These are phyloP conservation scores for Ceratocystis papillata DNA, from an alignment of 2,329 filamentous ascomycete genomes.

Conservation along the genomic window DNA sequence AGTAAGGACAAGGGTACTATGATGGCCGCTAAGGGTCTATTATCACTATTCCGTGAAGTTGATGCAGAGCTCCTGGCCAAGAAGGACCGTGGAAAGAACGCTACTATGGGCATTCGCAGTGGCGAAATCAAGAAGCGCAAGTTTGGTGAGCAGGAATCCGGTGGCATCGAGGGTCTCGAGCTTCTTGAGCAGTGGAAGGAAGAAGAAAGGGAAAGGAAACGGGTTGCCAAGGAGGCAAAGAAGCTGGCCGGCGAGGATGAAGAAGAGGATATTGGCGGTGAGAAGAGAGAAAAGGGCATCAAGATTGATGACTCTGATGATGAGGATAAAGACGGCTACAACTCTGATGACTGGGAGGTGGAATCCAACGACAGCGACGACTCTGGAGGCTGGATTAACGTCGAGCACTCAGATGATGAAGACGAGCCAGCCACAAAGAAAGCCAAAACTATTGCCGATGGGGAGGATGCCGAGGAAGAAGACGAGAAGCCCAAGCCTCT, in stretches of 20 bases:
- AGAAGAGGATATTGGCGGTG: conserved; percentile 48
- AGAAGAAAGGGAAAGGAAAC: conserved; percentile 67
- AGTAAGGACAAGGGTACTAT: conserved; percentile 98
- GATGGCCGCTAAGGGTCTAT: conserved; percentile 90
- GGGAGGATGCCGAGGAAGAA: conserved; percentile 2
- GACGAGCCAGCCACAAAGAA: conserved; percentile 51
- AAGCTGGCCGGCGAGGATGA: conserved; percentile 49
- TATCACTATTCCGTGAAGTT: conserved; percentile 84
- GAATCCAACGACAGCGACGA: conserved; percentile 51
- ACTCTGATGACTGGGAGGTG: conserved; percentile 51
- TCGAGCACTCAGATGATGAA: conserved; percentile 73
- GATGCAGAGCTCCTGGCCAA: conserved; percentile 81
- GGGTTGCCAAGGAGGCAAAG: conserved; percentile 55
- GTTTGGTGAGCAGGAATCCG: conserved; percentile 71
- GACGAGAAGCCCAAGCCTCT: conserved; percentile 39
- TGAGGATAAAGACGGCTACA: conserved; percentile 48
- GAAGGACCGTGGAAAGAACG: conserved; percentile 83
- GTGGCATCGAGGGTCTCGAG: conserved; percentile 84
- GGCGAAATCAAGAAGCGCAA: conserved; percentile 66
- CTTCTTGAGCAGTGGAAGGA: conserved; percentile 88
- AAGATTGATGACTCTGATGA: conserved; percentile 34
- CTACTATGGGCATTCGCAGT: conserved; percentile 66
- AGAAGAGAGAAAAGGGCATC: conserved; percentile 27
- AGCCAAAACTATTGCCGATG: conserved; percentile 29
- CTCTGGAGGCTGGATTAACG: conserved; percentile 87